Evolutionary conservation across 2,329 filamentous ascomycete genomes (phyloP), one percentile per base, ranked within the genome.

Genomic region (Trichoderma sp.): DNA sequence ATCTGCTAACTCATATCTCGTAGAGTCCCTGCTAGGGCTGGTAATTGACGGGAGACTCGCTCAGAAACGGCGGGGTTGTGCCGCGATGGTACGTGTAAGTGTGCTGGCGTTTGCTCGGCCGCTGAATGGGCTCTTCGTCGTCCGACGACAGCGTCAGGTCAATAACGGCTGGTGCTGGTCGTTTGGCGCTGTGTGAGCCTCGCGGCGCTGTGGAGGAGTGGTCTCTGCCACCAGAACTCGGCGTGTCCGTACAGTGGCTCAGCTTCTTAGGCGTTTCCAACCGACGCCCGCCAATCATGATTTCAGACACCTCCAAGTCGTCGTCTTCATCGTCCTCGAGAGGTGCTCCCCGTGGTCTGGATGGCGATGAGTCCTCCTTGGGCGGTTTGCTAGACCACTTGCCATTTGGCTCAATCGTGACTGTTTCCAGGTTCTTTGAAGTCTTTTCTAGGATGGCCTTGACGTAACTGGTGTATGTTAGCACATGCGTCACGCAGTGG

Each of bases 391-490:
- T 76, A 60, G 79, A 79, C 96, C 96, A 99, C 73, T 85, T 84
- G 3, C 95, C 96, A 72, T 94, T 86, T 1, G 95, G 93, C 74
- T 98, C 93, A 52, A 99, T 93, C 1, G 90, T 94, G 30, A 98
- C 94, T 73, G 97, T 92, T 68, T 97, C 94, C 0, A 90, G 83
- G 24, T 87, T 89, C 51, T 84, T 84, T 0, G 89, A 81, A 0
- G 95, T 97, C 39, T 87, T 89, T 68, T 87, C 84, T 30, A 99
- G 82, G 66, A 99, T 97, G 72, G 97, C 91, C 75, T 91, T 89
- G 18, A 97, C 94, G 77, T 97, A 97, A 75, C 91, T 93, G 58
- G 21, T 0, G 11, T 11, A 24, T 37, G 49, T 77, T 68, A 77
- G 73, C 56, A 34, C 4, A n/a, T 26, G 37, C 43, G 14, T 30